Percentiles rank a stretch among this genome's conserved stretches.
Conservation (phyloP, 2,329 filamentous ascomycete species). For the Cladosporium halotolerans region DNA sequence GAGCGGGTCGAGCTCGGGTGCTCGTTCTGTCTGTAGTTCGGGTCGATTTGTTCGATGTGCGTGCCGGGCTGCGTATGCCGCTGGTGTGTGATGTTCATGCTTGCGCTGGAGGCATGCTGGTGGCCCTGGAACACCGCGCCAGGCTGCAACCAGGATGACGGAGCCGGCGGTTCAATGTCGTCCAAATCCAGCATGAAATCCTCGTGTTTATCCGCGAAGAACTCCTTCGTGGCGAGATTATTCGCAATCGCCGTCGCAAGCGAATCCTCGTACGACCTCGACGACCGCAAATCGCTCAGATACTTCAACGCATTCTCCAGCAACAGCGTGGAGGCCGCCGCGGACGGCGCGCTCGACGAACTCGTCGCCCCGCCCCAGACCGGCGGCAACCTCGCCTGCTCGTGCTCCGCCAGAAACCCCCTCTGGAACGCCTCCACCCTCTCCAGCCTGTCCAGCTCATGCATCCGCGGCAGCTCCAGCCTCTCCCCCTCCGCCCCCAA, state of each 20-base stretch:
- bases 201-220: constrained; percentile 45
- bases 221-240: constrained; percentile 48
- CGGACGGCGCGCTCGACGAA: constrained; percentile 12
- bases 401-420: constrained; percentile 30
- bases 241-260: constrained; percentile 47
- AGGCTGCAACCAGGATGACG: constrained; percentile 56
- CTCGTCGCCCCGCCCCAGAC: constrained; percentile 19
- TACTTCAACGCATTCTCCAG: constrained; percentile 58
- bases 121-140: constrained; percentile 56
- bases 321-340: neutral
- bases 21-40: constrained; percentile 23
- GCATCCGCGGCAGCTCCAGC: constrained; percentile 14
- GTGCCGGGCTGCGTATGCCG: constrained; percentile 13
- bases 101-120: constrained; percentile 48
- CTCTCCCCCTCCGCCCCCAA: neutral
- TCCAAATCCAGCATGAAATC: constrained; percentile 55
- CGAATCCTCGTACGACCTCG: constrained; percentile 49
- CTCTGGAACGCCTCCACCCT: constrained; percentile 30
- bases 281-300: constrained; percentile 52
- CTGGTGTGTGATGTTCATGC: constrained; percentile 15
- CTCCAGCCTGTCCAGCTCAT: constrained; percentile 20
- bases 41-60: constrained; percentile 27
- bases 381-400: constrained; percentile 23
- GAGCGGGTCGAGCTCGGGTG: constrained; percentile 23
- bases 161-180: constrained; percentile 44